These are phyloP conservation scores for Ustilago esculenta DNA, from an alignment of 1,284 basidiomycete species.

Conservation along the genomic window DNA sequence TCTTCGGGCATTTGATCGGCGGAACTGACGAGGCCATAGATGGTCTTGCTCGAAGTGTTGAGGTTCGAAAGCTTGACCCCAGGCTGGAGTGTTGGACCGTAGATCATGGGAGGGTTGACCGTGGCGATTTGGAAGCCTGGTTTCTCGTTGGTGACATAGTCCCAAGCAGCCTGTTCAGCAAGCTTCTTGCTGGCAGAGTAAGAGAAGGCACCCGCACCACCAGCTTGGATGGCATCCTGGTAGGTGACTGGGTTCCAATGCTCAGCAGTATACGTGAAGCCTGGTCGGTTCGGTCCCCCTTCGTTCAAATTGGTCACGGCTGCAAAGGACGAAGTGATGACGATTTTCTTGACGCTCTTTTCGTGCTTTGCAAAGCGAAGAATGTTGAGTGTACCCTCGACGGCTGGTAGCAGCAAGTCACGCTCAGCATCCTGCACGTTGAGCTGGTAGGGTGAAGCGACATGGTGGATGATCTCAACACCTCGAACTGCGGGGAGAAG, in stretches of 20 bases:
- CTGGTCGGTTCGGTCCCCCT: conserved; percentile 58
- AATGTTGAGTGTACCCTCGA: conserved; percentile 66
- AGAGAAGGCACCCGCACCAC: conserved; percentile 53
- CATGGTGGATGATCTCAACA: conserved; percentile 47
- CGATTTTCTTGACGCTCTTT: conserved; percentile 56
- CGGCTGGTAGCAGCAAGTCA: conserved; percentile 66
- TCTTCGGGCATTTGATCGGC: conserved; percentile 57
- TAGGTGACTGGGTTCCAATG: conserved; percentile 58
- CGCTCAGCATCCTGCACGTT: conserved; percentile 61
- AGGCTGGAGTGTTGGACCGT: conserved; percentile 54
- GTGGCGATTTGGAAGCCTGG: conserved; percentile 45
- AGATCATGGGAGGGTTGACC: conserved; percentile 63
- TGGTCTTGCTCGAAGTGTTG: conserved; percentile 57
- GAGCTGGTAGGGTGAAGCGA: conserved; percentile 59
- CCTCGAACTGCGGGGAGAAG: conserved; percentile 62
- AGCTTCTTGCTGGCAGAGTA: conserved; percentile 61
- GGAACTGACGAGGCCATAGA: conserved; percentile 57
- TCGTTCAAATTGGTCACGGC: conserved; percentile 56
- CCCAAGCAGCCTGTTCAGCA: conserved; percentile 60
- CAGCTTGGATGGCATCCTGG: conserved; percentile 51
- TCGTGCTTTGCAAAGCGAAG: conserved; percentile 57
- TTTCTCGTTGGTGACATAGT: conserved; percentile 53
- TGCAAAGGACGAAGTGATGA: conserved; percentile 62
- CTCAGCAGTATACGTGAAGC: conserved; percentile 49
- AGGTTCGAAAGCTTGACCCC: conserved; percentile 46